A percentile compares a stretch with the other conserved stretches of the same genome.
phyloP scores from a whole-genome alignment of 192 early-diverging fungal genomes.

The Coemansia sp. region DNA sequence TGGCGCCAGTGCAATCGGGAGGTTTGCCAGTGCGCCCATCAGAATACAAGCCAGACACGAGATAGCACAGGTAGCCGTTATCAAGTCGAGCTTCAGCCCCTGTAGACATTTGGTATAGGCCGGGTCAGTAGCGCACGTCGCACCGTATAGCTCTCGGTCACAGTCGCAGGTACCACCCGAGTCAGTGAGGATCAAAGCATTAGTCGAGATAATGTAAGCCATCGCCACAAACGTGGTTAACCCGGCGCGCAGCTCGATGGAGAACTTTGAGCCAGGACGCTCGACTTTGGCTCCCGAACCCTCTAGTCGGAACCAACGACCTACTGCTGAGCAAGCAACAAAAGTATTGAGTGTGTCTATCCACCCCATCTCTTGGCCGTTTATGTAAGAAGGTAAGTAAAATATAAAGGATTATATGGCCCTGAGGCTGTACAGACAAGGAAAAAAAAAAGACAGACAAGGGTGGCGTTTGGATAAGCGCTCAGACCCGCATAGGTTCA shows the following conservation, averaged over 20 bases:
- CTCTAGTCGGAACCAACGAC: slow-evolving; percentile 67
- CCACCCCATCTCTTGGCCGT: slow-evolving; percentile 42
- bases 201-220: slow-evolving; percentile 75
- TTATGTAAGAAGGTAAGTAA: not conserved
- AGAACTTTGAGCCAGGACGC: slow-evolving; percentile 68
- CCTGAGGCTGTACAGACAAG: not conserved
- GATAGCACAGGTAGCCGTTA: slow-evolving; percentile 73
- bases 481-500: not conserved
- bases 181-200: slow-evolving; percentile 75
- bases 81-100: slow-evolving; percentile 67
- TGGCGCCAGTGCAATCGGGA: slow-evolving; percentile 80
- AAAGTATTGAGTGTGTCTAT: slow-evolving; percentile 59
- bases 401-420: not conserved
- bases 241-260: slow-evolving; percentile 70
- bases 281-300: slow-evolving; percentile 60
- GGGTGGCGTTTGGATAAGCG: not conserved
- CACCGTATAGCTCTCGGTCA: slow-evolving; percentile 55
- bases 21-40: slow-evolving; percentile 73
- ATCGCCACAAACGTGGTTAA: slow-evolving; percentile 73
- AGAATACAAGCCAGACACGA: slow-evolving; percentile 66
- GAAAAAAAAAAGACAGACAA: not conserved
- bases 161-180: slow-evolving; percentile 82
- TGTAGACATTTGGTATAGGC: slow-evolving; percentile 68
- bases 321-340: slow-evolving; percentile 61
- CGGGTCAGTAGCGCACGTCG: slow-evolving; percentile 61